Evolutionary conservation across 306 rosid species (phyloP).

Genomic region (Purshia tridentata): DNA sequence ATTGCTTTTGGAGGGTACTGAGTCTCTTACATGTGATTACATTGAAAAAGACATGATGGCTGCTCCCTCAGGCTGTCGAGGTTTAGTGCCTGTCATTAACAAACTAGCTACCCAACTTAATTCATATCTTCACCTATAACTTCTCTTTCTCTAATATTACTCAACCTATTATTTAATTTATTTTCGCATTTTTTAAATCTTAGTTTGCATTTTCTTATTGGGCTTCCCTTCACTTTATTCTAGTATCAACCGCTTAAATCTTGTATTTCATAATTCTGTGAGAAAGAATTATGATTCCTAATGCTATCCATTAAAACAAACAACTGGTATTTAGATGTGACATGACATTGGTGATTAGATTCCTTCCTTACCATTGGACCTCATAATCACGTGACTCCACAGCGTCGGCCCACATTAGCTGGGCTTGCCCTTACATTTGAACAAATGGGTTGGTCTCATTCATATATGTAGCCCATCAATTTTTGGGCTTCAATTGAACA

Average conservation of each 20-base stretch:
- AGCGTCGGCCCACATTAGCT: neutral
- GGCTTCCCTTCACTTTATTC: conserved; percentile 17
- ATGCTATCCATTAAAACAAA: neutral
- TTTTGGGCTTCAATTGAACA: too few species aligned
- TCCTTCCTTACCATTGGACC: neutral
- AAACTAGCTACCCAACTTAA: neutral
- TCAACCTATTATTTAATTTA: neutral
- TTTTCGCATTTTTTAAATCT: neutral
- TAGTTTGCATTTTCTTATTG: conserved; percentile 32
- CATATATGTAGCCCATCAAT: neutral
- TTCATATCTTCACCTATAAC: neutral
- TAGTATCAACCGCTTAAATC: conserved; percentile 3
- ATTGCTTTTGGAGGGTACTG: conserved; percentile 36
- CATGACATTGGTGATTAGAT: conserved; percentile 13
- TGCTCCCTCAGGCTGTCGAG: conserved; percentile 26
- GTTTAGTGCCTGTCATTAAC: conserved; percentile 14
- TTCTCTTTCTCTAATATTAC: neutral
- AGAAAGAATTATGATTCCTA: conserved; percentile 34
- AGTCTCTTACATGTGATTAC: conserved; percentile 46
- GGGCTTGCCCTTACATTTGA: neutral
- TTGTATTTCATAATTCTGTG: conserved; percentile 1
- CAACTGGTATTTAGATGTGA: conserved; percentile 16
- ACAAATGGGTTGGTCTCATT: neutral
- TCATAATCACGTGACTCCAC: neutral
- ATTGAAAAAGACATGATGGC: conserved; percentile 44